These are phyloP conservation scores for Blechomonas ayalai DNA, from an alignment of 208 protist species.

Conservation along the genomic window DNA sequence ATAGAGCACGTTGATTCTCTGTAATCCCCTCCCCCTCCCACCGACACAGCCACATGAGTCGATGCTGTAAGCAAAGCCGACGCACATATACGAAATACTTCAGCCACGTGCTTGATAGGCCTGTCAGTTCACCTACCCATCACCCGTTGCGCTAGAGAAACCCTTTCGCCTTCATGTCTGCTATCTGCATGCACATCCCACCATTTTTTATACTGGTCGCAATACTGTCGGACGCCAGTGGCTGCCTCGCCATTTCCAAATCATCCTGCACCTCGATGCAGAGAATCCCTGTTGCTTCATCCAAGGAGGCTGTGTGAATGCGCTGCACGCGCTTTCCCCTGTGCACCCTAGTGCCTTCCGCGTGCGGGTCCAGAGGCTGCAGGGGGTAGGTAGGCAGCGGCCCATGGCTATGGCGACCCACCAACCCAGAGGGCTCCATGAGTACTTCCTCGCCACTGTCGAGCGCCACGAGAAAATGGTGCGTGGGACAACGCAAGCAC, in stretches of 20 bases:
- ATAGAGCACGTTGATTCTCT: no score
- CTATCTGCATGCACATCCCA: slow-evolving; percentile 84
- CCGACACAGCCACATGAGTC: no score
- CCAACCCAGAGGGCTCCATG: slow-evolving; percentile 8
- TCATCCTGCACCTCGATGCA: slow-evolving; percentile 68
- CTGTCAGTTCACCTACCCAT: no score
- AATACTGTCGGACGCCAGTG: slow-evolving; percentile 47
- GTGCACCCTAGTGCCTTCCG: slow-evolving; percentile 8
- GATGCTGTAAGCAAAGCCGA: no score
- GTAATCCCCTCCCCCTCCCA: no score
- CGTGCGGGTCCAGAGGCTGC: slow-evolving; percentile 13
- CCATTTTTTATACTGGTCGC: slow-evolving; percentile 51
- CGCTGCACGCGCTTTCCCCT: slow-evolving; percentile 42
- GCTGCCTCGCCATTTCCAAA: slow-evolving; percentile 26
- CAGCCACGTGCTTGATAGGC: no score
- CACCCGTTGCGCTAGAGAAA: no score
- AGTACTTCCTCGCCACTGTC: slow-evolving; percentile 61
- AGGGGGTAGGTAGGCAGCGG: slow-evolving; percentile 25
- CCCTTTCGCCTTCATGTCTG: slow-evolving; percentile 68
- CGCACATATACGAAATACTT: no score
- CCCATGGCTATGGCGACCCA: not conserved
- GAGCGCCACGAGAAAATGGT: slow-evolving; percentile 69
- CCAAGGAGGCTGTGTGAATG: slow-evolving; percentile 45
- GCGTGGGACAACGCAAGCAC: slow-evolving; percentile 79
- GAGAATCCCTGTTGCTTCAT: slow-evolving; percentile 60